Conservation (phyloP, 352 stramenopile species). For the Phytophthora pisi region DNA sequence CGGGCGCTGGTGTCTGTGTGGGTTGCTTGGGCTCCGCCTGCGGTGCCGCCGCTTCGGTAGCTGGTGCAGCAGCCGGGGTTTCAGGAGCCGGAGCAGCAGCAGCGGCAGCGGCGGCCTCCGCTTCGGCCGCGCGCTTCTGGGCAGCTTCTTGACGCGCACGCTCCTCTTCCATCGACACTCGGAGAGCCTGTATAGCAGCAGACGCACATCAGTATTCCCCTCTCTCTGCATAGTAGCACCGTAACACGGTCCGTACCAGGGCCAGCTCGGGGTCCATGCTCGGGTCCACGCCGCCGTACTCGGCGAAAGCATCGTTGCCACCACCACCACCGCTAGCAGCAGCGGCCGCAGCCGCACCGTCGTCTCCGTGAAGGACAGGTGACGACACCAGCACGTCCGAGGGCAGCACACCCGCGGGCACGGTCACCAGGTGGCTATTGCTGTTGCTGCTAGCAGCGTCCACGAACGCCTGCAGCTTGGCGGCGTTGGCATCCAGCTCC, state of each 20-base stretch:
- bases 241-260: slow-evolving; percentile 75
- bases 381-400: slow-evolving; percentile 97
- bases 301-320: slow-evolving; percentile 83
- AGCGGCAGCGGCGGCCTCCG: slow-evolving; percentile 69
- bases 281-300: slow-evolving; percentile 97
- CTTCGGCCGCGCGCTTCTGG: slow-evolving; percentile 90
- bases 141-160: slow-evolving; percentile 94
- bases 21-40: slow-evolving; percentile 43
- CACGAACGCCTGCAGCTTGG: slow-evolving; percentile 91
- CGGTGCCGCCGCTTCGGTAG: slow-evolving; percentile 35
- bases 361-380: slow-evolving; percentile 93
- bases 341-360: slow-evolving; percentile 55
- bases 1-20: slow-evolving; percentile 35
- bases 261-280: slow-evolving; percentile 99
- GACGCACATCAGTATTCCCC: slow-evolving; percentile 14
- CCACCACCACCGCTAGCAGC: slow-evolving; percentile 34
- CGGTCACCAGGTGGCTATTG: slow-evolving; percentile 96
- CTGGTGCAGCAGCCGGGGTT: slow-evolving; percentile 46
- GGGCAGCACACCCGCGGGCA: slow-evolving; percentile 96
- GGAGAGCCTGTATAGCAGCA: slow-evolving; percentile 66
- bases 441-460: slow-evolving; percentile 94
- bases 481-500: slow-evolving; percentile 91
- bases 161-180: slow-evolving; percentile 99
- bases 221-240: background rate
- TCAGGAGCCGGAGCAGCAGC: slow-evolving; percentile 37